Percentiles rank a stretch among this genome's conserved stretches.
Conservation (phyloP, 2,329 filamentous ascomycete species). For the Microcyclospora tardicrescens region DNA sequence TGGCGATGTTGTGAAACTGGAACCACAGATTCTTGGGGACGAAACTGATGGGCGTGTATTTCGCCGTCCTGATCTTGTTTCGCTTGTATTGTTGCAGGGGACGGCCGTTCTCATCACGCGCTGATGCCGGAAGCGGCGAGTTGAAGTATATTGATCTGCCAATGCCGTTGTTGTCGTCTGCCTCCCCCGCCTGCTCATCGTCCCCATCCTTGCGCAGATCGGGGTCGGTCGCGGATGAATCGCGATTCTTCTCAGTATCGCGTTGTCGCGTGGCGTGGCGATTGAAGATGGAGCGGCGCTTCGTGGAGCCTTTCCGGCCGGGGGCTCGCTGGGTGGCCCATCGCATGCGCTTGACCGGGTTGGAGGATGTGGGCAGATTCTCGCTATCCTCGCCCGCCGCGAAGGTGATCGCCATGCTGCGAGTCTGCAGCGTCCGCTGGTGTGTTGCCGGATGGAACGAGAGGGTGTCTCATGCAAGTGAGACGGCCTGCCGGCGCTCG, state of each 20-base stretch:
- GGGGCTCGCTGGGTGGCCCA: conserved; percentile 91
- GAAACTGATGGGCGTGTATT: conserved; percentile 92
- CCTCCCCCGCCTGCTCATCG: conserved; percentile 21
- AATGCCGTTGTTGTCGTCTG: conserved; percentile 22
- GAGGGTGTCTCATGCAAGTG: too few species aligned
- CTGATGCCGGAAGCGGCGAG: conserved; percentile 58
- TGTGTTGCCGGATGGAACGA: too few species aligned
- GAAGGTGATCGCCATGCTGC: too few species aligned
- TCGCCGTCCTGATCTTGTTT: conserved; percentile 96
- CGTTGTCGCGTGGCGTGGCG: conserved; percentile 32
- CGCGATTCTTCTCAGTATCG: conserved; percentile 26
- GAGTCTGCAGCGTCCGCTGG: too few species aligned
- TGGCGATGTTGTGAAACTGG: conserved; percentile 97
- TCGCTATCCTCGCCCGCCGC: too few species aligned
- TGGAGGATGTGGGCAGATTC: too few species aligned
- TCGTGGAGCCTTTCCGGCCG: conserved; percentile 59
- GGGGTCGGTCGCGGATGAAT: conserved; percentile 23
- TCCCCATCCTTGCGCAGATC: conserved; percentile 9
- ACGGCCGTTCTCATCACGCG: conserved; percentile 68
- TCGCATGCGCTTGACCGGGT: conserved; percentile 57
- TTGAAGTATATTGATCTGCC: conserved; percentile 71
- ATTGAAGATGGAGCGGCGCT: conserved; percentile 71
- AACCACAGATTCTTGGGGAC: conserved; percentile 94
- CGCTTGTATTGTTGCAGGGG: conserved; percentile 59
- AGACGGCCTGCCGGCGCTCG: too few species aligned